Evolutionary conservation across 2,329 filamentous ascomycete genomes (phyloP), one percentile per base, ranked within the genome.

Genomic region (Curvularia sp.): DNA sequence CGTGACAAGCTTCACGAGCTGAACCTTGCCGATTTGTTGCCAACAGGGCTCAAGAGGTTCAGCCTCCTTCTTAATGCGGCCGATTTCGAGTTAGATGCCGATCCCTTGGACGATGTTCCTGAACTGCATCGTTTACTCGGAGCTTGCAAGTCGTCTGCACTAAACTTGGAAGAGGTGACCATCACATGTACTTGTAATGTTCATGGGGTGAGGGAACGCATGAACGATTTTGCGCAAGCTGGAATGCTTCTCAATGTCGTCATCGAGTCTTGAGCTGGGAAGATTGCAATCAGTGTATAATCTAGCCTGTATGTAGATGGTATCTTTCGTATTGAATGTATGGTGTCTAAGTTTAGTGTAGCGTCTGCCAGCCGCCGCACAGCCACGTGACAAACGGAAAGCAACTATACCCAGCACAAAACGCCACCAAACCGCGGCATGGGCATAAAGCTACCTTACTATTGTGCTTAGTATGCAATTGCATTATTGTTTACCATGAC

Each of bases 1-100:
- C 30, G 30, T 12, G 30, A 10, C 8, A 10, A 31, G 3, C 8
- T 12, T 8, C 1, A 31, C 3, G 4, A 31, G 10, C 30, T 10
- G 30, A 12, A 12, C 10, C 9, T 70, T 8, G 54, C 59, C 10
- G 39, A 63, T 4, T 20, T 68, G 5, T 47, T 72, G 9, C 64
- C 68, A 6, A 7, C 22, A 0, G 52, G 42, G 15, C 30, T 70
- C 5, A 54, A 59, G 26, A 35, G 24, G 10, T 43, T 71, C 9
- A 57, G 35, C 10, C 9, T 71, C 8, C 42, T 68, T 12, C 2
- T 49, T 38, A 5, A 52, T 6, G 15, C 18, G 5, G 5, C 44
- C 30, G 20, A 46, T 13, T 46, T 0, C 20, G 55, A 12, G 9
- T 13, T 15, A 15, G 22, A 9, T 26, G 9, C 7, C 8, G 18